Percentiles rank a stretch among this genome's conserved stretches.
These are phyloP conservation scores for Globisporangium megalacanthum DNA, from an alignment of 352 stramenopile genomes.

Conservation along the genomic window DNA sequence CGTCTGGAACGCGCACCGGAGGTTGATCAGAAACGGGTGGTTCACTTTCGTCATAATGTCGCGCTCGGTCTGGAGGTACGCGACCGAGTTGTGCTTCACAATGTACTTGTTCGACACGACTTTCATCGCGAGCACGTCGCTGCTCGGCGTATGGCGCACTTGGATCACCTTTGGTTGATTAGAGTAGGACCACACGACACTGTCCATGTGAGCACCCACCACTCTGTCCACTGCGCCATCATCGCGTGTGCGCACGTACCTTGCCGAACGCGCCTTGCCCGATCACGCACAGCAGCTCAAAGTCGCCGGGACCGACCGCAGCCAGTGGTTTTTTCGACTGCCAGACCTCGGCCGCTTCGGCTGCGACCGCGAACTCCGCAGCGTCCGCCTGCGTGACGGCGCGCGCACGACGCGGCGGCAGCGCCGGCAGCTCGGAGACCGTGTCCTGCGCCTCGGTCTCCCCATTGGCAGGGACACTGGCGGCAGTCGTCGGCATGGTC, in stretches of 20 bases:
- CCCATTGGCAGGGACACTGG: slow-evolving; percentile 2
- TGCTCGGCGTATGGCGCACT: background rate
- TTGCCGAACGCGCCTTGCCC: slow-evolving; percentile 86
- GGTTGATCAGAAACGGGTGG: slow-evolving; percentile 97
- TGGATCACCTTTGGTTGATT: slow-evolving; percentile 99
- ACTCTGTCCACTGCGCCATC: too few relatives aligned
- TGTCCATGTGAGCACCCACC: too few relatives aligned
- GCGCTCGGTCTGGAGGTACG: slow-evolving; percentile 96
- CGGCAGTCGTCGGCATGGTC: background rate
- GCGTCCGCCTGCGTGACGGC: slow-evolving; percentile 49
- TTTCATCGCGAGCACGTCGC: too few relatives aligned
- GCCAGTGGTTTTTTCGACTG: slow-evolving; percentile 8
- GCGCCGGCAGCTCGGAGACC: slow-evolving; percentile 6
- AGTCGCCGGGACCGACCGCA: slow-evolving; percentile 41
- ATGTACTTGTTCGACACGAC: slow-evolving; percentile 76
- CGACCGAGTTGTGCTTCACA: slow-evolving; percentile 88
- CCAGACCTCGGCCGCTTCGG: slow-evolving; percentile 21
- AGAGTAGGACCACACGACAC: too few relatives aligned
- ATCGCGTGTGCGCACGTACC: slow-evolving; percentile 92
- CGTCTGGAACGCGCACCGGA: slow-evolving; percentile 98
- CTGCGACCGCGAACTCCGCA: slow-evolving; percentile 57
- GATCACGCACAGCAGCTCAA: slow-evolving; percentile 82
- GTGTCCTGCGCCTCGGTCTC: slow-evolving; percentile 2
- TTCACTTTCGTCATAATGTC: slow-evolving; percentile 97
- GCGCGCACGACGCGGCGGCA: slow-evolving; percentile 11